phyloP scores from a whole-genome alignment of 768 basidiomycete species.

The Kwoniella bestiolae region DNA sequence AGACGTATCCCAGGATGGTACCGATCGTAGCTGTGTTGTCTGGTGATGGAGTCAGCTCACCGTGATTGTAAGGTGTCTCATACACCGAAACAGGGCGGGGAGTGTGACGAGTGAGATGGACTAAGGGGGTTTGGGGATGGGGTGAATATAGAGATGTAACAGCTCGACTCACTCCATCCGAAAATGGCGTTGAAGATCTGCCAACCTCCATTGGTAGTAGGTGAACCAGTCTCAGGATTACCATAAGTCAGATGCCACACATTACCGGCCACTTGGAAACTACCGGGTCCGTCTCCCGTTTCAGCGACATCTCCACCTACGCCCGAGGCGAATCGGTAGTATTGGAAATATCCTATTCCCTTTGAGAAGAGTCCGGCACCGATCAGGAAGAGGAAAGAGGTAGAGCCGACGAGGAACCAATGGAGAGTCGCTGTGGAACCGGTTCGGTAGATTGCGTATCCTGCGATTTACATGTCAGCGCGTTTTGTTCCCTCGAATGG shows the following conservation, averaged over 20 bases:
- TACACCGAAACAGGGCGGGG: neutral
- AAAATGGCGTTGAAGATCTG: constrained; percentile 74
- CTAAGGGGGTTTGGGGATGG: too few relatives aligned
- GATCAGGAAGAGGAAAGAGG: constrained; percentile 87
- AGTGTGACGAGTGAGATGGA: neutral
- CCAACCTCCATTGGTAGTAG: constrained; percentile 40
- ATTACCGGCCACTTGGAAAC: constrained; percentile 76
- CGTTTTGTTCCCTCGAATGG: neutral
- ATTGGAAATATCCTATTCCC: constrained; percentile 73
- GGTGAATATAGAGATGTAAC: too few relatives aligned
- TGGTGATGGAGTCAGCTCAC: constrained; percentile 3
- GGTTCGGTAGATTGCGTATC: constrained; percentile 55
- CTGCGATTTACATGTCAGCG: constrained; percentile 5
- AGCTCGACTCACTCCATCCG: constrained; percentile 54
- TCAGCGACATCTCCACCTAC: constrained; percentile 71
- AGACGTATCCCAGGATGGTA: constrained; percentile 80
- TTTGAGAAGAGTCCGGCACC: constrained; percentile 82
- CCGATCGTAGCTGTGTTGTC: constrained; percentile 81
- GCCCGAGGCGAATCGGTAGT: constrained; percentile 59
- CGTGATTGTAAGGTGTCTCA: neutral
- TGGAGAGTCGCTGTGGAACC: constrained; percentile 66
- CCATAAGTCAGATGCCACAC: constrained; percentile 66
- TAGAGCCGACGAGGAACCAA: constrained; percentile 88
- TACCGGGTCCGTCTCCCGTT: constrained; percentile 72
- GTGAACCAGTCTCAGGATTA: constrained; percentile 48